phyloP scores from a whole-genome alignment of 352 stramenopile genomes.

The Sclerospora graminicola region DNA sequence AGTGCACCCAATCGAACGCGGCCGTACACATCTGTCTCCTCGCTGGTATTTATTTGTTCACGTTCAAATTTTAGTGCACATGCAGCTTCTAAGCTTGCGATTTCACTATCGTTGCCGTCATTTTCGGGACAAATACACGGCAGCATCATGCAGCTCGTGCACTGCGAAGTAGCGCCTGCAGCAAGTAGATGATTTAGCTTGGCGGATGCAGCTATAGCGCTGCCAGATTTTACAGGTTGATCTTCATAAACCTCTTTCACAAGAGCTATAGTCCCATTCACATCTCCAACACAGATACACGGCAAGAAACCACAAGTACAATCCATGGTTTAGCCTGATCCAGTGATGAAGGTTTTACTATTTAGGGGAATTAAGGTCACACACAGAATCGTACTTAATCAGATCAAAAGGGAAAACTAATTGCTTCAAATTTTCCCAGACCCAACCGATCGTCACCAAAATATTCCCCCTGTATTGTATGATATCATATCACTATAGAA shows the following conservation, averaged over 20 bases:
- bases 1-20: slow-evolving; percentile 33
- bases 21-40: slow-evolving; percentile 37
- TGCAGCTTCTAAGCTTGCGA: slow-evolving; percentile 30
- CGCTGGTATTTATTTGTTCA: slow-evolving; percentile 11
- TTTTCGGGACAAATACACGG: slow-evolving; percentile 64
- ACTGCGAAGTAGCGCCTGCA: slow-evolving; percentile 44
- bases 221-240: not conserved
- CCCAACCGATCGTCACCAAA: no score
- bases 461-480: no score
- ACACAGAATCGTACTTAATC: no score
- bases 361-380: no score
- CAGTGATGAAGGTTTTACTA: no score
- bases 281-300: slow-evolving; percentile 53
- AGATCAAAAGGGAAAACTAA: no score
- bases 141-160: slow-evolving; percentile 64
- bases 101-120: slow-evolving; percentile 15
- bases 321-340: no score
- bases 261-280: slow-evolving; percentile 24
- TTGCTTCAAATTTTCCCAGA: no score
- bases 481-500: no score
- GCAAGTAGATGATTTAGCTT: slow-evolving; percentile 48
- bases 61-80: slow-evolving; percentile 23
- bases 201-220: slow-evolving; percentile 6
- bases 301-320: slow-evolving; percentile 60
- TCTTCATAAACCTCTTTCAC: not conserved